These are phyloP conservation scores for Kwoniella mangroviensis DNA, from an alignment of 768 basidiomycete species.

Conservation along the genomic window DNA sequence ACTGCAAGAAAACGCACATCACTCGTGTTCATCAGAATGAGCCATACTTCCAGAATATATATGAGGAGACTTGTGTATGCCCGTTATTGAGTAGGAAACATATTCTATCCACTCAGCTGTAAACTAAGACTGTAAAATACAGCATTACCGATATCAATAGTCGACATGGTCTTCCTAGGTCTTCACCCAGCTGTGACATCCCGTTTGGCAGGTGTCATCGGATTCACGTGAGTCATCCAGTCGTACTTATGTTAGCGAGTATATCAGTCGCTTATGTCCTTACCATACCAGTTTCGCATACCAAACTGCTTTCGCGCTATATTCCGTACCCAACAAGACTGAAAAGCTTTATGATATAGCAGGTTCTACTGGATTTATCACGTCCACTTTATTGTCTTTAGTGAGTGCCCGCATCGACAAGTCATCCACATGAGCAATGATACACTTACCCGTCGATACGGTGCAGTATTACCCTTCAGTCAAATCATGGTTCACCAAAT, in stretches of 20 bases:
- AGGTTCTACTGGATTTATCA: constrained; percentile 70
- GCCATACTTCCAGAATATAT: not conserved
- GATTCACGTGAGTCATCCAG: constrained; percentile 44
- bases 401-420: constrained; percentile 13
- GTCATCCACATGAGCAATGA: not conserved
- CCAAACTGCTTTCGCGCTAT: constrained; percentile 61
- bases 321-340: constrained; percentile 69
- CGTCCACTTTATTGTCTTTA: constrained; percentile 66
- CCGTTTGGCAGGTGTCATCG: constrained; percentile 49
- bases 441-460: not conserved
- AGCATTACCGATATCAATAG: not conserved
- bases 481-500: constrained; percentile 61
- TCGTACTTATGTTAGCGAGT: too few species aligned
- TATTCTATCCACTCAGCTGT: not conserved
- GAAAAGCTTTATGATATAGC: constrained; percentile 72
- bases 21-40: not conserved
- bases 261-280: too few species aligned
- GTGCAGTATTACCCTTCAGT: constrained; percentile 65
- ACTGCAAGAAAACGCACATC: not conserved
- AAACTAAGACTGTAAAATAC: not conserved
- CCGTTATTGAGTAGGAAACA: too few species aligned
- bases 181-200: constrained; percentile 37
- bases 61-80: not conserved
- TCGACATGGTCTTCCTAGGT: constrained; percentile 28
- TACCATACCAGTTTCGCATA: constrained; percentile 38